Conservation (phyloP, 225 moss, liverwort and hornwort species). For the Bryoerythrophyllum caledonicum region DNA sequence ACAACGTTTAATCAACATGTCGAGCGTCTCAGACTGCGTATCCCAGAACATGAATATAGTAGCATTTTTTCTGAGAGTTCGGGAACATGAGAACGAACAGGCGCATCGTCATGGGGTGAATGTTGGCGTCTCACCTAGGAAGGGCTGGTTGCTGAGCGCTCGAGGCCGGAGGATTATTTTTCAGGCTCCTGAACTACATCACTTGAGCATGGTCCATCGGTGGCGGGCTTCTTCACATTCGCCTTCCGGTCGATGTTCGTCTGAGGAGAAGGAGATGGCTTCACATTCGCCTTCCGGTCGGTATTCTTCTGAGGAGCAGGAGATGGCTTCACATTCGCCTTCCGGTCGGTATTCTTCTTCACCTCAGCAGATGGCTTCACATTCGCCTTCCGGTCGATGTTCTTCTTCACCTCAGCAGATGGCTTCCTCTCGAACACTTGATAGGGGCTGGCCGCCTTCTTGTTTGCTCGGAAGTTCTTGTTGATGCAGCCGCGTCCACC, state of each 20-base stretch:
- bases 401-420: neutral
- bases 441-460: constrained; percentile 1
- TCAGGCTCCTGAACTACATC: neutral
- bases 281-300: neutral
- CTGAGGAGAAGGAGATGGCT: no score
- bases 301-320: no score
- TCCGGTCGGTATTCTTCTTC: no score
- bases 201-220: neutral
- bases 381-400: neutral
- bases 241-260: neutral
- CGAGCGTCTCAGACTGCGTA: no score
- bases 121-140: neutral
- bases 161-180: neutral
- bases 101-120: neutral
- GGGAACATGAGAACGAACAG: neutral
- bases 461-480: constrained; percentile 1
- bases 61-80: neutral
- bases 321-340: neutral
- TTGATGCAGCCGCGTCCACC: constrained; percentile 8
- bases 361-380: neutral
- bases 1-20: no score
- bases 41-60: neutral
- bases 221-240: neutral
- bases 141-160: neutral
- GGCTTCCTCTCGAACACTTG: constrained; percentile 17